These are phyloP conservation scores for Candida ipomoeae DNA, from an alignment of 805 yeast species.

Conservation along the genomic window DNA sequence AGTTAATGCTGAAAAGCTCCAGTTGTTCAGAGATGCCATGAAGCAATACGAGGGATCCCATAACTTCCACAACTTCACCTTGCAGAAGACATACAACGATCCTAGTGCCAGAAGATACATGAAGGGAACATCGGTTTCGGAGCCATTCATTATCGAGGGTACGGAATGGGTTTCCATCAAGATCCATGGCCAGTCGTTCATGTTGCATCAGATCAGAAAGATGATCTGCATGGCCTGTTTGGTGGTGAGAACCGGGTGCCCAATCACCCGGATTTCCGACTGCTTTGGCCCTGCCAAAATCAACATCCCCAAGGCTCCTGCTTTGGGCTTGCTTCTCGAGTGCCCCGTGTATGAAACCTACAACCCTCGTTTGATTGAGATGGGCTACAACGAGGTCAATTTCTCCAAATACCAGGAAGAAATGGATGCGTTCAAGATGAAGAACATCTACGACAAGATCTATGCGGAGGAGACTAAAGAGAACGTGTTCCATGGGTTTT, in stretches of 20 bases:
- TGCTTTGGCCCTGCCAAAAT: conserved; percentile 72
- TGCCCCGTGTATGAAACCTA: conserved; percentile 88
- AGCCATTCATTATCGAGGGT: conserved; percentile 86
- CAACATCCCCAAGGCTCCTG: conserved; percentile 96
- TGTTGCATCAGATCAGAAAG: conserved; percentile 96
- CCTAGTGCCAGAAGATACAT: conserved; percentile 81
- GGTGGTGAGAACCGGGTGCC: conserved; percentile 81
- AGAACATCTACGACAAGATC: conserved; percentile 85
- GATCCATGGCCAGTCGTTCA: conserved; percentile 96
- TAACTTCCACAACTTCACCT: conserved; percentile 85
- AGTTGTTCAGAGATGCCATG: conserved; percentile 63
- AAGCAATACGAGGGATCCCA: conserved; percentile 78
- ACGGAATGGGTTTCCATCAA: conserved; percentile 96
- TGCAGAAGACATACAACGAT: conserved; percentile 79
- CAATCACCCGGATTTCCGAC: conserved; percentile 66
- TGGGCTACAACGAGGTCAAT: conserved; percentile 73
- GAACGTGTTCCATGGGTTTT: conserved; percentile 85
- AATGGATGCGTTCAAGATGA: conserved; percentile 83
- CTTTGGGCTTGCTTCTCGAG: conserved; percentile 84
- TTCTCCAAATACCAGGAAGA: conserved; percentile 62
- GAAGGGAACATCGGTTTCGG: conserved; percentile 73
- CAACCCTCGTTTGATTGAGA: conserved; percentile 63
- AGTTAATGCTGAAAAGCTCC: conserved; percentile 57
- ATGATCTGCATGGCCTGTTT: conserved; percentile 95
- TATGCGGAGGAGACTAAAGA: conserved; percentile 86